These are phyloP conservation scores for Naganishia sp. DNA, from an alignment of 1,284 basidiomycete genomes.

Conservation along the genomic window DNA sequence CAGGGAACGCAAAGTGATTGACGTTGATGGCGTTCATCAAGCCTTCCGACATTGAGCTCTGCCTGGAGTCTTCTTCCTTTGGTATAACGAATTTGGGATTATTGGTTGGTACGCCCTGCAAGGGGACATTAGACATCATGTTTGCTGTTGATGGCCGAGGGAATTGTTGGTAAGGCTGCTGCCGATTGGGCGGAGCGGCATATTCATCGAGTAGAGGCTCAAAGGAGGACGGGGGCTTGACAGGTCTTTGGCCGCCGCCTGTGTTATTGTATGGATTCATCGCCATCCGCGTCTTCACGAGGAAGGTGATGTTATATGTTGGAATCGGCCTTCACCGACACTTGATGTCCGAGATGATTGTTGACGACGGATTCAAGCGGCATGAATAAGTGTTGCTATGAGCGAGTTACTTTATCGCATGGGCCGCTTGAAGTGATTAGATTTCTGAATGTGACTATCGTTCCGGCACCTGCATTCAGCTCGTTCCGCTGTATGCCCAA, in stretches of 20 bases:
- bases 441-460: no score
- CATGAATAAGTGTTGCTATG: no score
- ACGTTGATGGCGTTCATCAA: neutral
- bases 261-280: conserved; percentile 3
- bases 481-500: no score
- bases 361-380: no score
- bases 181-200: neutral
- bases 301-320: neutral
- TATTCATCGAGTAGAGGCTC: neutral
- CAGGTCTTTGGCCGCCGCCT: neutral
- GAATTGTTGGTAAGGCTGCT: neutral
- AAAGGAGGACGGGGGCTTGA: neutral
- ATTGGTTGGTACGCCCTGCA: neutral
- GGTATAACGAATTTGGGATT: conserved; percentile 2
- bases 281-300: no score
- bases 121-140: conserved; percentile 1
- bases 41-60: conserved; percentile 54
- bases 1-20: neutral
- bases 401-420: no score
- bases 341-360: neutral
- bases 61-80: conserved; percentile 1
- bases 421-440: no score
- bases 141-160: neutral
- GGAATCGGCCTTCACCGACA: neutral
- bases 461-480: no score